Evolutionary conservation across 768 basidiomycete genomes (phyloP), one percentile per base, ranked within the genome.

Genomic region (Suillus decipiens): DNA sequence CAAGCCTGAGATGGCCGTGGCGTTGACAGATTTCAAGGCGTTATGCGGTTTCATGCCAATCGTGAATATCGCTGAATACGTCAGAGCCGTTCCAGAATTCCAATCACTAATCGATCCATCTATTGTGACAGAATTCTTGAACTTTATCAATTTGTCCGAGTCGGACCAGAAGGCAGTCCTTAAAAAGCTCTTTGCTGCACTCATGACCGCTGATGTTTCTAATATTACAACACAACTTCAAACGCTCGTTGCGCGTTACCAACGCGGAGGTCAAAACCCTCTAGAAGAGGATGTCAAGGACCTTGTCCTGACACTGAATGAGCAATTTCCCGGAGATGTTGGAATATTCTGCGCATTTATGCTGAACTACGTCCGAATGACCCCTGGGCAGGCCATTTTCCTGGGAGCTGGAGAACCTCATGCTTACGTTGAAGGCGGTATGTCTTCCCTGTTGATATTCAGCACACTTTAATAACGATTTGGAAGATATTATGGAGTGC

Each of bases 1-100:
- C 70, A 99, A 99, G 76, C 97, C 97, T 2, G 97, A 99, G 75
- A 96, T 99, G 93, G 95, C 96, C n/a, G 83, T 99, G 42, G 97
- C 97, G 0, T 77, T 99, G 64, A 96, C 96, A 0, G 86, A 89
- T 15, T 99, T 99, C 81, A 80, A 80, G 43, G 97, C 92, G 1
- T 80, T 99, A 70, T 96, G 96, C 72, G 96, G 96, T 48, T 99
- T 99, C 79, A 85, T 90, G 19, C 96, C 96, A 5, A 84, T 95
- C 1, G 70, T 80, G 1, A 77, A 83, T 55, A 92, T 99, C 72
- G 87, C 88, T 19, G 73, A 78, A 19, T 84, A 86, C 77, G 83
- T 99, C 65, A 70, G 75, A 41, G 72, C 75, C 50, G 89, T 92
- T 1, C 90, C 92, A 50, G 96, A 99, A 72, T 81, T 99, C 59